phyloP scores from a whole-genome alignment of 2,329 filamentous ascomycete genomes.

The Rugonectria rugulosa region DNA sequence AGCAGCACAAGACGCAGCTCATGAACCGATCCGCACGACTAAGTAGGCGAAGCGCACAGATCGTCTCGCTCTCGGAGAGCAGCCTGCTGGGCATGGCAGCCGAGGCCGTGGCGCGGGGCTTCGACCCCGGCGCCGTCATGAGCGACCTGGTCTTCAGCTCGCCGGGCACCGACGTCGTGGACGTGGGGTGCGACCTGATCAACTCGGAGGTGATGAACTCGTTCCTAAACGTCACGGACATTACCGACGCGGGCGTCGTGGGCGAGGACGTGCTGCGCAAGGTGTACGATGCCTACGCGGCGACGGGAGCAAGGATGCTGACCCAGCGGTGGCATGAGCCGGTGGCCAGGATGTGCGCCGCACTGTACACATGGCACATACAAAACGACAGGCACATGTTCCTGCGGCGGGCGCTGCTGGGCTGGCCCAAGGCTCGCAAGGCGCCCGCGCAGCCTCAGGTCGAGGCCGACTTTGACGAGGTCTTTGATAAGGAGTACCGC shows the following conservation, averaged over 20 bases:
- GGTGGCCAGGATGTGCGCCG: constrained; percentile 41
- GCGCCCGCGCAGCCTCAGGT: constrained; percentile 31
- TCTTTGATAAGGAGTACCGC: constrained; percentile 38
- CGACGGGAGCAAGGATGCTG: constrained; percentile 38
- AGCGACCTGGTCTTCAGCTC: constrained; percentile 35
- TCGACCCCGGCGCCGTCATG: constrained; percentile 33
- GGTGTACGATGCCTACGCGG: constrained; percentile 33
- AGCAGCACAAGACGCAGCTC: constrained; percentile 27
- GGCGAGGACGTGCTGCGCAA: constrained; percentile 27
- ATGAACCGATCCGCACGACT: constrained; percentile 27
- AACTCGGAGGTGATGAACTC: constrained; percentile 38
- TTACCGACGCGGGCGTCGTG: constrained; percentile 29
- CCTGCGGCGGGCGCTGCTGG: constrained; percentile 40
- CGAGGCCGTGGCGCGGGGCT: constrained; percentile 30
- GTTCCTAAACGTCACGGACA: constrained; percentile 31
- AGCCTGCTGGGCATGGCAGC: constrained; percentile 35
- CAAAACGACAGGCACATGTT: constrained; percentile 44
- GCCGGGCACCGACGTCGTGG: constrained; percentile 35
- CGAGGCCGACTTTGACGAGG: constrained; percentile 43
- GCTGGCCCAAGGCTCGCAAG: constrained; percentile 41
- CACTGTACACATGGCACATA: constrained; percentile 43
- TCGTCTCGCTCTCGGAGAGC: constrained; percentile 34
- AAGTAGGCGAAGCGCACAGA: constrained; percentile 29
- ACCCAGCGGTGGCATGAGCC: constrained; percentile 44
- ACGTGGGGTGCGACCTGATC: constrained; percentile 32